Evolutionary conservation across 495 filamentous ascomycete species (phyloP).

Genomic region (Symbiotaphrina buchneri): DNA sequence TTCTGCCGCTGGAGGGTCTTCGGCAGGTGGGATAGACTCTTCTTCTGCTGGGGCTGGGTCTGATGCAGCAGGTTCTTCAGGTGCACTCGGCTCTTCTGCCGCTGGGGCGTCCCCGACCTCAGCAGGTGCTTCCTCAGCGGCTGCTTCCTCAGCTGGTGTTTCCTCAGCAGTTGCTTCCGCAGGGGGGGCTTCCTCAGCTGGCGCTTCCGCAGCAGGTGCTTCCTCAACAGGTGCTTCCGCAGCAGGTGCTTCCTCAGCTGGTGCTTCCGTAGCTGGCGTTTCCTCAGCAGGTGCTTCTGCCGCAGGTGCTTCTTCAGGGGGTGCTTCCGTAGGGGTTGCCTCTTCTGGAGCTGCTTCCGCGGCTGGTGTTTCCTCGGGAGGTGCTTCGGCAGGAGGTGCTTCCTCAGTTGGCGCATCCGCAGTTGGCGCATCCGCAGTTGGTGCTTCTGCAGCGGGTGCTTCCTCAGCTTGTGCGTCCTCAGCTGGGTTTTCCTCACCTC

Average conservation of each 20-base stretch:
- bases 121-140: neutral
- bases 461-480: neutral
- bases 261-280: too few species aligned
- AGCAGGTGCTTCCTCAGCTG: too few species aligned
- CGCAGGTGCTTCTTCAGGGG: too few species aligned
- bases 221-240: neutral
- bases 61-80: neutral
- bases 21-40: too few species aligned
- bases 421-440: too few species aligned
- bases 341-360: too few species aligned
- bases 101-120: neutral
- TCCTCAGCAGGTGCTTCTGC: too few species aligned
- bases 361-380: too few species aligned
- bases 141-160: neutral
- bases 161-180: neutral
- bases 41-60: too few species aligned
- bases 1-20: too few species aligned
- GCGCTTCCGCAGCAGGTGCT: neutral
- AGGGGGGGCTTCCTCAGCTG: neutral
- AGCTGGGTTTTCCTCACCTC: neutral
- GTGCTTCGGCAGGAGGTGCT: neutral
- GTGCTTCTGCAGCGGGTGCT: neutral
- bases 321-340: too few species aligned
- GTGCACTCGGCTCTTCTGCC: neutral
- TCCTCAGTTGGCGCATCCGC: neutral